A percentile compares a stretch with the other conserved stretches of the same genome.
These are phyloP conservation scores for Colletotrichum acutatum DNA, from an alignment of 2,329 filamentous ascomycete genomes.

Conservation along the genomic window DNA sequence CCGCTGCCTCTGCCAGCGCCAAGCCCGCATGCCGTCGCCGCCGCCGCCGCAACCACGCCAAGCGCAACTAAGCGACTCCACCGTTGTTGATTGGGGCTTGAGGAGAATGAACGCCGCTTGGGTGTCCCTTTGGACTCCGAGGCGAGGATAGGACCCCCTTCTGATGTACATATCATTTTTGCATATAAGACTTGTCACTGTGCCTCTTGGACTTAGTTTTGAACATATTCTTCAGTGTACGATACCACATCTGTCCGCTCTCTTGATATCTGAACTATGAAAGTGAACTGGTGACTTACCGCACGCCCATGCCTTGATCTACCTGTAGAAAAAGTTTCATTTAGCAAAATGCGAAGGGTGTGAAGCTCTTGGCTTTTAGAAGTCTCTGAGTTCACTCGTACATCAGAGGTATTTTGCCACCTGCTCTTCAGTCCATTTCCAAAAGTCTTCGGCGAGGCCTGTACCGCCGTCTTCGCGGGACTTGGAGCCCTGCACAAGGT, in stretches of 20 bases:
- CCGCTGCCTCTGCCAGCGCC: constrained; percentile 8
- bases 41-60: constrained; percentile 29
- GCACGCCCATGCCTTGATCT: no score
- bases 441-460: constrained; percentile 50
- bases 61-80: constrained; percentile 21
- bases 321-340: no score
- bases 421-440: constrained; percentile 54
- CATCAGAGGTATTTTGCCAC: constrained; percentile 38
- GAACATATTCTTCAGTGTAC: constrained; percentile 27
- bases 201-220: constrained; percentile 26
- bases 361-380: no score
- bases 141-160: constrained; percentile 3
- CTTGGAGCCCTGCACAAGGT: constrained; percentile 44
- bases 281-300: neutral
- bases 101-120: neutral
- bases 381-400: no score
- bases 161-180: constrained; percentile 31
- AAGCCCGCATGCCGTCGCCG: constrained; percentile 33
- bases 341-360: no score
- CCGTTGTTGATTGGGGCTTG: neutral
- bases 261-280: neutral
- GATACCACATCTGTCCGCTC: neutral
- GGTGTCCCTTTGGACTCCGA: neutral
- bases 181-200: constrained; percentile 20
- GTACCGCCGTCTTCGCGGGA: constrained; percentile 50